Conservation (phyloP, 2,329 filamentous ascomycete species). For the Stagonosporopsis cucurbitacearum region DNA sequence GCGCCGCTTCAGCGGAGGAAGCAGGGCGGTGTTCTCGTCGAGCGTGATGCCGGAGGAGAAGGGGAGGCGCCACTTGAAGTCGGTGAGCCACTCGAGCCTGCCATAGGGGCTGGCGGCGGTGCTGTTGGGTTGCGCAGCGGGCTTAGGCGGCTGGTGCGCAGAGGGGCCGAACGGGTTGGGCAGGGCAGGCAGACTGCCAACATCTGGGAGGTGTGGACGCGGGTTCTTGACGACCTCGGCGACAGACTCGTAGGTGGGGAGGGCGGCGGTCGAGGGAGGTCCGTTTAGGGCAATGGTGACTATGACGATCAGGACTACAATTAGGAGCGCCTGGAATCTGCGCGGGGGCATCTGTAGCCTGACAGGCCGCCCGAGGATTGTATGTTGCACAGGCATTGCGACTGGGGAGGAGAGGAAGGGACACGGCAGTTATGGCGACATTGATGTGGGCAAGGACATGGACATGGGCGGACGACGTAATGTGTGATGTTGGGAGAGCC, state of each 20-base stretch:
- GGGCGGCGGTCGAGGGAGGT: conserved; percentile 40
- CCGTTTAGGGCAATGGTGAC: conserved; percentile 48
- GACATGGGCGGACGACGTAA: background rate
- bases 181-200: conserved; percentile 36
- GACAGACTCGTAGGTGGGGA: conserved; percentile 47
- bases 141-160: conserved; percentile 74
- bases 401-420: conserved; percentile 2
- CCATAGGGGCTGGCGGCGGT: conserved; percentile 63
- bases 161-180: conserved; percentile 68
- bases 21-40: conserved; percentile 81
- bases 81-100: conserved; percentile 82
- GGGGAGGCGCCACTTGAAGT: conserved; percentile 89
- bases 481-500: conserved; percentile 2
- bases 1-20: conserved; percentile 75
- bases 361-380: conserved; percentile 42
- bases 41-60: conserved; percentile 82
- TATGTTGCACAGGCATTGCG: conserved; percentile 45
- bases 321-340: conserved; percentile 55
- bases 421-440: conserved; percentile 8
- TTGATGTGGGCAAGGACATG: background rate
- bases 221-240: conserved; percentile 50
- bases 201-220: conserved; percentile 35
- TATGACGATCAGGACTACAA: conserved; percentile 41
- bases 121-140: conserved; percentile 79
- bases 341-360: conserved; percentile 51